phyloP scores from a whole-genome alignment of 1,139 yeast genomes.

The Zygoascus hellenicus region DNA sequence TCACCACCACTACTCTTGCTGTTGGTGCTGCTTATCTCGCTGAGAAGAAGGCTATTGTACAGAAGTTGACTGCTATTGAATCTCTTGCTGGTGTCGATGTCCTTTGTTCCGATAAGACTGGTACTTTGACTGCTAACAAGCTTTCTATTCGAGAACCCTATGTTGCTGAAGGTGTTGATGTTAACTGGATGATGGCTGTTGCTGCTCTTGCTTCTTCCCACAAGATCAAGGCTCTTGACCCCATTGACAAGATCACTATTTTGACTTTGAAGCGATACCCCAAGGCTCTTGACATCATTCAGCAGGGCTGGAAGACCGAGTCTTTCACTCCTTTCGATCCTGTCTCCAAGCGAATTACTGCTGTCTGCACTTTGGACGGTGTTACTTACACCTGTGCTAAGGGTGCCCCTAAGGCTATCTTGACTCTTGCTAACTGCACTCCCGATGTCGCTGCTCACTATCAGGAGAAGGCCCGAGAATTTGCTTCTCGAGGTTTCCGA shows the following conservation, averaged over 20 bases:
- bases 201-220: slow-evolving; percentile 67
- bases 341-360: slow-evolving; percentile 94
- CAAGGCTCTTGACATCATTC: slow-evolving; percentile 91
- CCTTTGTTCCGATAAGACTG: slow-evolving; percentile 91
- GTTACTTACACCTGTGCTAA: slow-evolving; percentile 94
- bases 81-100: slow-evolving; percentile 92
- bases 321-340: slow-evolving; percentile 98
- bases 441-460: slow-evolving; percentile 93
- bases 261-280: slow-evolving; percentile 48
- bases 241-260: slow-evolving; percentile 59
- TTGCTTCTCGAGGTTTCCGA: slow-evolving; percentile 98
- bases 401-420: slow-evolving; percentile 98
- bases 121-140: slow-evolving; percentile 92
- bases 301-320: slow-evolving; percentile 83
- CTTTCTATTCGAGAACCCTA: slow-evolving; percentile 57
- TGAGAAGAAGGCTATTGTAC: slow-evolving; percentile 88
- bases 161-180: slow-evolving; percentile 60
- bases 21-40: slow-evolving; percentile 96
- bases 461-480: slow-evolving; percentile 95
- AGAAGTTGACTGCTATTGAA: slow-evolving; percentile 85
- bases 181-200: slow-evolving; percentile 66
- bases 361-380: slow-evolving; percentile 94
- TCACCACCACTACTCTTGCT: slow-evolving; percentile 92
- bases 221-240: slow-evolving; percentile 68
- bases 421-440: slow-evolving; percentile 93